Percentiles rank a stretch among this genome's conserved stretches.
These are phyloP conservation scores for Ogataea pignaliae DNA, from an alignment of 805 yeast genomes.

Conservation along the genomic window DNA sequence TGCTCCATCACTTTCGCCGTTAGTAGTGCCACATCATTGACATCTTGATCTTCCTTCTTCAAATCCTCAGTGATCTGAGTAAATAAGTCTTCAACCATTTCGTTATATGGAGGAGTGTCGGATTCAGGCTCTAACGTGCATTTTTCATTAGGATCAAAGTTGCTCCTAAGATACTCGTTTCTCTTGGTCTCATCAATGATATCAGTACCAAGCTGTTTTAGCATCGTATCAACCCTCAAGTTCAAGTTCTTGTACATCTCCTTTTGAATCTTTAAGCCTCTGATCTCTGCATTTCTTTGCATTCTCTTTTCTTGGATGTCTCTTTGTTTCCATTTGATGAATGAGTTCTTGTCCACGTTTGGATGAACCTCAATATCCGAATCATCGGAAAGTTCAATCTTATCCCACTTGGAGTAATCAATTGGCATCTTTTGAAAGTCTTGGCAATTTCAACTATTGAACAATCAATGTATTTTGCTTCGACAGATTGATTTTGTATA, in stretches of 20 bases:
- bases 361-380: conserved; percentile 98
- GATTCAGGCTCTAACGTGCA: conserved; percentile 37
- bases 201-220: conserved; percentile 39
- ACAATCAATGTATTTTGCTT: too few species aligned
- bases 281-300: conserved; percentile 74
- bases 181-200: conserved; percentile 30
- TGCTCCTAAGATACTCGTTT: conserved; percentile 39
- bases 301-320: conserved; percentile 92
- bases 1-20: conserved; percentile 51
- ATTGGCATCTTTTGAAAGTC: conserved; percentile 34
- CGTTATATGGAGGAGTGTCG: conserved; percentile 66
- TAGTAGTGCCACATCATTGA: conserved; percentile 34
- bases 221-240: conserved; percentile 62
- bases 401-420: conserved; percentile 98
- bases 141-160: conserved; percentile 57
- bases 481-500: too few species aligned
- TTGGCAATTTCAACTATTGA: too few species aligned
- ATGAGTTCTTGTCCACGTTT: conserved; percentile 90
- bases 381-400: conserved; percentile 92
- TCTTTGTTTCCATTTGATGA: conserved; percentile 94
- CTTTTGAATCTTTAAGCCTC: conserved; percentile 67
- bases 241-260: conserved; percentile 78
- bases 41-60: conserved; percentile 43
- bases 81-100: conserved; percentile 88
- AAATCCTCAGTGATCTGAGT: conserved; percentile 68